Evolutionary conservation across 1,284 basidiomycete species (phyloP), one percentile per base, ranked within the genome.

Genomic region (Irpex sp.): DNA sequence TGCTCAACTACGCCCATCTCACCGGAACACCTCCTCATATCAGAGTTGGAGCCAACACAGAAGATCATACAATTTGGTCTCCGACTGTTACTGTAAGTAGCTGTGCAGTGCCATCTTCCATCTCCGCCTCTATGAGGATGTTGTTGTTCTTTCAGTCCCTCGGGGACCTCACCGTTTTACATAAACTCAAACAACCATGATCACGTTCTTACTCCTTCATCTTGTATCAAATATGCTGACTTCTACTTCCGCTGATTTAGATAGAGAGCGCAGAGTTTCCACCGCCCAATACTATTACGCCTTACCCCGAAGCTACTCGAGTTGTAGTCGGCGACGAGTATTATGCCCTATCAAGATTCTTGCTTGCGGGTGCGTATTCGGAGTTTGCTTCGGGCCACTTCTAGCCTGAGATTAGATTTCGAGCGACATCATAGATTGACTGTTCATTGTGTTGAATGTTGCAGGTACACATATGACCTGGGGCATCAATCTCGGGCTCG

Each of bases 401-500:
- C 49, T 50, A 19, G 49, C 49, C 17, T 17, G 15, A 50, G 49
- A 50, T 21, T 50, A 17, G 49, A 50, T 17, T 26, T 43, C 49
- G 19, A 50, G 13, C 49, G 17, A 21, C 19, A 50, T 50, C 49
- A 50, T 13, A 50, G 49, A 50, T 50, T 50, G 49, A 50, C 49
- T 50, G 49, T 17, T 59, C 37, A 21, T 19, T 1, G 8, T 37
- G 47, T 35, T 21, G 57, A 35, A 26, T 39, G 17, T 19, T 53
- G 50, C 63, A 83, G 83, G 79, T 33, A 86, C 85, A 1, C 80
- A 78, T 67, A 85, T 88, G 65, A 84, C 79, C n/a, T 90, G 85
- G 85, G 89, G 88, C n/a, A 77, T 90, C 60, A 89, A 90, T 71
- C 73, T 90, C 21, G 83, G 85, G 9, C 68, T 75, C 36, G 75